Evolutionary conservation across 2,329 filamentous ascomycete species (phyloP), one percentile per base, ranked within the genome.

Genomic region (Cladophialophora chaetospira): DNA sequence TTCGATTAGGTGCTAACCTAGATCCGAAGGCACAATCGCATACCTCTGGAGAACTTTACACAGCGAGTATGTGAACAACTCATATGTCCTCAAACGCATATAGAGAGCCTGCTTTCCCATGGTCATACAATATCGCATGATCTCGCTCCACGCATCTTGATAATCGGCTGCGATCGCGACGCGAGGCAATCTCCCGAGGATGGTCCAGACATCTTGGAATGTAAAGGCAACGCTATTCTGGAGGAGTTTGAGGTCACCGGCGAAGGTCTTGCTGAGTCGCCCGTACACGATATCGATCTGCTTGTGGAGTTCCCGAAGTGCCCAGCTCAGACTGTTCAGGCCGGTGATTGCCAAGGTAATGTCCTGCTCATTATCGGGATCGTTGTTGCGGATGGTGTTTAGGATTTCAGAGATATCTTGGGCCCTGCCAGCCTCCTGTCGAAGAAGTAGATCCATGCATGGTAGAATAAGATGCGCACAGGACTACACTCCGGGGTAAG

Each of bases 321-420:
- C 73, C 45, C 76, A 73, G 54, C 79, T 80, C 66, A 85, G 79
- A 49, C 75, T 74, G 65, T 80, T 83, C 21, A 85, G 73, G 58
- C 82, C 75, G 53, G 78, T 75, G 50, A 85, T 79, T 25, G 80
- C 69, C 28, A 73, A 73, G 21, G 80, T 81, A 63, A 85, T 80
- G 40, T 81, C 77, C 28, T 77, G 75, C 29, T 77, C 72, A 63
- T 78, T 71, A 50, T 80, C 73, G 5, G 79, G 77, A 46, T 84
- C 75, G 62, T 76, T 74, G 54, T 73, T 72, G 48, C 79, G 71
- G 67, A 84, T 82, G 38, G 70, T 66, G 58, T 73, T 72, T 58
- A 85, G 75, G 55, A 75, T 77, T 49, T 75, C 72, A 48, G 79
- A 80, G 62, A 79, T 75, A 46, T 82, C 79, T 66, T 83, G 78